phyloP scores from a whole-genome alignment of 805 yeast species.

The Yamadazyma insecticola region DNA sequence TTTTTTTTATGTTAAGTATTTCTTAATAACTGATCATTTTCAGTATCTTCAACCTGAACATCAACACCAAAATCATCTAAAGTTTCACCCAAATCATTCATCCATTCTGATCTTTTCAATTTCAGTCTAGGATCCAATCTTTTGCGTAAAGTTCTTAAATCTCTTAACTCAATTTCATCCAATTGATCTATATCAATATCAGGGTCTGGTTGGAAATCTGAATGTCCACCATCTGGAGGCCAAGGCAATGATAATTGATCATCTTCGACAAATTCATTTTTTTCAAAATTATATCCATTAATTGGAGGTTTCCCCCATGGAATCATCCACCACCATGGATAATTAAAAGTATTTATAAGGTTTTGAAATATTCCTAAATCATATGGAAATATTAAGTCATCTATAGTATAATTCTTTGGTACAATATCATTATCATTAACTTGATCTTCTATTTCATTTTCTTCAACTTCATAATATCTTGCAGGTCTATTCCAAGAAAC shows the following conservation, averaged over 20 bases:
- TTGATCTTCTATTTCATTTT: slow-evolving; percentile 5
- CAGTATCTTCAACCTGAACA: slow-evolving; percentile 49
- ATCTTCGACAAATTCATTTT: slow-evolving; percentile 48
- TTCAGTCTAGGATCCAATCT: slow-evolving; percentile 34
- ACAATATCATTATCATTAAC: slow-evolving; percentile 13
- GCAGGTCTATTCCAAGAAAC: slow-evolving; percentile 41
- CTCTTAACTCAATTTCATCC: slow-evolving; percentile 7
- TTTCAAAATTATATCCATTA: slow-evolving; percentile 54
- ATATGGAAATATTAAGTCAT: slow-evolving; percentile 79
- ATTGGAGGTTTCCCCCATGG: slow-evolving; percentile 68
- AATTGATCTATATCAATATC: slow-evolving; percentile 13
- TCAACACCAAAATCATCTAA: slow-evolving; percentile 89
- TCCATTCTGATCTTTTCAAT: slow-evolving; percentile 52
- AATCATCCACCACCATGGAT: slow-evolving; percentile 57
- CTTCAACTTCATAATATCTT: slow-evolving; percentile 12
- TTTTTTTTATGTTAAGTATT: too few relatives aligned
- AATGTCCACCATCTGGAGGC: slow-evolving; percentile 85
- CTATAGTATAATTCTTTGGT: slow-evolving; percentile 44
- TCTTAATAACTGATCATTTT: slow-evolving; percentile 6
- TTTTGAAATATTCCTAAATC: slow-evolving; percentile 63
- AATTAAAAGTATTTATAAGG: slow-evolving; percentile 52
- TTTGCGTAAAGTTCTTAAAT: slow-evolving; percentile 23
- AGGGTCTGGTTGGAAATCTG: slow-evolving; percentile 22
- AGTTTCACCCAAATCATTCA: slow-evolving; percentile 77
- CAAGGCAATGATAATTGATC: slow-evolving; percentile 73